These are phyloP conservation scores for Rosa hybrid DNA, from an alignment of 331 rosid species.

Conservation along the genomic window DNA sequence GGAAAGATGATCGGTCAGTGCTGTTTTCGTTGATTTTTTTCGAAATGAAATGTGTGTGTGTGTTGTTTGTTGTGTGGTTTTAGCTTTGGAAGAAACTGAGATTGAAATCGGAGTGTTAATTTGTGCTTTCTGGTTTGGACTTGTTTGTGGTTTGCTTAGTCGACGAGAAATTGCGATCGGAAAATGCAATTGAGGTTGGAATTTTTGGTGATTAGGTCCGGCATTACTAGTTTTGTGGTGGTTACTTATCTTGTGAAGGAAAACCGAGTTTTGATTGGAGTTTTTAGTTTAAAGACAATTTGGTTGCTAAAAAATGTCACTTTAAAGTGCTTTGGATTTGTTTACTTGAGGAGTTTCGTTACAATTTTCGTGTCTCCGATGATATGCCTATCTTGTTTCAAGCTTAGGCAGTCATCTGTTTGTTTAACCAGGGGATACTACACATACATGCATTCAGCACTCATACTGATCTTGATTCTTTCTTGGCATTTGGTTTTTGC, in stretches of 20 bases:
- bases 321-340: not conserved
- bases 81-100: not conserved
- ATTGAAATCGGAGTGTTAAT: not conserved
- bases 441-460: not conserved
- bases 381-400: not conserved
- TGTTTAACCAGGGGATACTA: not conserved
- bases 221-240: not conserved
- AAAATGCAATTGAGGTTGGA: not conserved
- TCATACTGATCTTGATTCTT: not conserved
- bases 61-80: not conserved
- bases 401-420: not conserved
- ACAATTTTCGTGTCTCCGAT: not conserved
- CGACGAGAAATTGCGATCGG: conserved; percentile 12
- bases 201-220: not conserved
- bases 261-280: not conserved
- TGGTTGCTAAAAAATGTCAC: not conserved
- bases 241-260: not conserved
- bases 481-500: not conserved
- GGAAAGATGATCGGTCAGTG: conserved; percentile 62
- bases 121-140: not conserved
- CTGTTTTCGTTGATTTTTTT: not conserved
- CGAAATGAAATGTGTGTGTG: not conserved
- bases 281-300: not conserved
- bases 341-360: not conserved
- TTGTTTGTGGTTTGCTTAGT: not conserved